Evolutionary conservation across 305 asterid species (phyloP).

Genomic region (Nicotiana rustica): DNA sequence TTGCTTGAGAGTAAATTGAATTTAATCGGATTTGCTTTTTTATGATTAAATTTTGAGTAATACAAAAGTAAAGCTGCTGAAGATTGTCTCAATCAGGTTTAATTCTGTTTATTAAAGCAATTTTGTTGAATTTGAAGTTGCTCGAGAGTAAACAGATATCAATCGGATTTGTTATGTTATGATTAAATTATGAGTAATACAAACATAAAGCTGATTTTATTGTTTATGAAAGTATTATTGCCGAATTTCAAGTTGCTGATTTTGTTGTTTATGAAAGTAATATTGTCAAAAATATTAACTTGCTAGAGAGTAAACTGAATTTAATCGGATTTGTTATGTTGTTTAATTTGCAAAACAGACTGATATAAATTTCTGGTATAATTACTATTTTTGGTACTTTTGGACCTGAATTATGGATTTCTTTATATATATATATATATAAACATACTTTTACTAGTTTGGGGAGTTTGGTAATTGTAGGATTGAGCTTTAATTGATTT

Average conservation of each 20-base stretch:
- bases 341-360: not conserved
- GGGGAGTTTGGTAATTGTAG: slow-evolving; percentile 8
- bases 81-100: slow-evolving; percentile 53
- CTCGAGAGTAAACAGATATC: not conserved
- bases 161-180: not conserved
- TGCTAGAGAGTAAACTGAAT: not conserved
- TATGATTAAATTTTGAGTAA: not conserved
- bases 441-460: too few species aligned
- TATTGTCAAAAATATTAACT: too few species aligned
- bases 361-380: not conserved
- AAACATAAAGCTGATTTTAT: too few species aligned
- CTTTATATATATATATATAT: too few species aligned
- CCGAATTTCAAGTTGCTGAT: not conserved
- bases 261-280: too few species aligned
- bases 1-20: not conserved
- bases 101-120: not conserved
- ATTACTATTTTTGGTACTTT: not conserved
- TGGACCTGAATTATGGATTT: not conserved
- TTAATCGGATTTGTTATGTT: not conserved
- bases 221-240: not conserved
- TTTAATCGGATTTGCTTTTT: slow-evolving; percentile 17
- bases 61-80: slow-evolving; percentile 70
- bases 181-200: not conserved
- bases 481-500: not conserved
- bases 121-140: not conserved